Evolutionary conservation across 805 yeast genomes (phyloP), one percentile per base, ranked within the genome.

Genomic region (Osmozyma mogii): DNA sequence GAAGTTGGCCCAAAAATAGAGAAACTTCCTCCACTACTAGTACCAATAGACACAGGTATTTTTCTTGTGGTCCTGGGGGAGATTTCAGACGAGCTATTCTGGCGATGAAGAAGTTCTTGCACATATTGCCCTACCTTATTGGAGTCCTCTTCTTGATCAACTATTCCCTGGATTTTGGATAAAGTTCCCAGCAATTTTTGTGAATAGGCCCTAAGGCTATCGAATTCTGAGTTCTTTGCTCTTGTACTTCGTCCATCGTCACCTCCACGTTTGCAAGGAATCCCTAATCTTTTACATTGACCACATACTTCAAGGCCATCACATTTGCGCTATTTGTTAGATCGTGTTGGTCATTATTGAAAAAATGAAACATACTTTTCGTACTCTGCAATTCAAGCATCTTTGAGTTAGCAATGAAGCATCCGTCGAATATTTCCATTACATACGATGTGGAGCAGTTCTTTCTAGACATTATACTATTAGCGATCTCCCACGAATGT

Each of bases 1-100:
- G 41, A 38, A 0, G 46, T 42, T 20, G 45, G 47, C 9, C 47
- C 47, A 25, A 36, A 41, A 9, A 42, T 38, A 18, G 41, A 38
- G 25, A 26, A 42, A 20, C 29, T 37, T 4, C 44, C 47, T 2
- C 38, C 41, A 15, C 38, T 29, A 6, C 40, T 34, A 13, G 43
- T 38, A 16, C 40, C 43, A 14, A 43, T 27, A 10, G 42, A 35
- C 11, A 40, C 39, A 4, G 40, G 45, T 4, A 41, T 24, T n/a
- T 31, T 38, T 17, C 32, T 36, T 13, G 28, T 19, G 6, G 27
- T n/a, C 9, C 25, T 38, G 9, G 27, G 30, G 7, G 14, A 22
- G 6, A 24, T 27, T 8, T 21, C 19, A 8, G 30, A 27, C 13
- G 24, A 8, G 12, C 9, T 9, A 8, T 10, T 17, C 12, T 22